Conservation (phyloP, 2,329 filamentous ascomycete genomes). For the Trichophyton mentagrophytes region DNA sequence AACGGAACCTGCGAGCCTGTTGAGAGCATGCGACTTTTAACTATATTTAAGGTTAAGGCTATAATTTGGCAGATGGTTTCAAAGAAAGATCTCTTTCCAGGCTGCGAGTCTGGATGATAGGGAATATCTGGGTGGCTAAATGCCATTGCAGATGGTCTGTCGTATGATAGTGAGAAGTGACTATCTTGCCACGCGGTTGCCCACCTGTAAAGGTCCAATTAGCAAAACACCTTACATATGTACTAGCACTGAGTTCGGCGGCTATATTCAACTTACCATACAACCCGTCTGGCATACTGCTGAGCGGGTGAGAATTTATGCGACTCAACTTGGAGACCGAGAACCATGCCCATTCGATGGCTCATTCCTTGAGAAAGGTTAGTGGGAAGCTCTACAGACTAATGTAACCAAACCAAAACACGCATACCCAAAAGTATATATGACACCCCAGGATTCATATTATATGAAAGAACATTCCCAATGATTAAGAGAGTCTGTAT, state of each 20-base stretch:
- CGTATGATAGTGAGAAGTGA: slow-evolving; percentile 50
- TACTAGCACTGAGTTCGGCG: not conserved
- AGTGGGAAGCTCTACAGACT: not conserved
- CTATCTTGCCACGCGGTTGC: slow-evolving; percentile 54
- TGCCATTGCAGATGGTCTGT: slow-evolving; percentile 44
- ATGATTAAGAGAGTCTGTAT: slow-evolving; percentile 51
- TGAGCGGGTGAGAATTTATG: slow-evolving; percentile 41
- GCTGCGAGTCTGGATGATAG: slow-evolving; percentile 35
- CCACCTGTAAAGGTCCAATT: slow-evolving; percentile 34
- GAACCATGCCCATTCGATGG: slow-evolving; percentile 46
- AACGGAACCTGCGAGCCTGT: slow-evolving; percentile 43
- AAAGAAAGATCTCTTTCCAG: slow-evolving; percentile 43
- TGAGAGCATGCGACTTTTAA: slow-evolving; percentile 44
- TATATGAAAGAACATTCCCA: slow-evolving; percentile 49
- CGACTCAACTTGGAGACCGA: slow-evolving; percentile 48
- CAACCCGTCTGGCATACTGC: slow-evolving; percentile 32
- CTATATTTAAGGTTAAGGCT: slow-evolving; percentile 42
- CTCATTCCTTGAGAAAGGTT: slow-evolving; percentile 37
- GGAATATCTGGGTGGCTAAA: slow-evolving; percentile 41
- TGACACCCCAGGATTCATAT: slow-evolving; percentile 52
- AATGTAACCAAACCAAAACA: not conserved
- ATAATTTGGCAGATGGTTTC: slow-evolving; percentile 48
- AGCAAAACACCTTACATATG: not conserved
- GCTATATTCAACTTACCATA: slow-evolving; percentile 27
- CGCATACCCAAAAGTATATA: slow-evolving; percentile 44